Conservation (phyloP, 1,284 basidiomycete genomes). For the Bondarzewia mesenterica region DNA sequence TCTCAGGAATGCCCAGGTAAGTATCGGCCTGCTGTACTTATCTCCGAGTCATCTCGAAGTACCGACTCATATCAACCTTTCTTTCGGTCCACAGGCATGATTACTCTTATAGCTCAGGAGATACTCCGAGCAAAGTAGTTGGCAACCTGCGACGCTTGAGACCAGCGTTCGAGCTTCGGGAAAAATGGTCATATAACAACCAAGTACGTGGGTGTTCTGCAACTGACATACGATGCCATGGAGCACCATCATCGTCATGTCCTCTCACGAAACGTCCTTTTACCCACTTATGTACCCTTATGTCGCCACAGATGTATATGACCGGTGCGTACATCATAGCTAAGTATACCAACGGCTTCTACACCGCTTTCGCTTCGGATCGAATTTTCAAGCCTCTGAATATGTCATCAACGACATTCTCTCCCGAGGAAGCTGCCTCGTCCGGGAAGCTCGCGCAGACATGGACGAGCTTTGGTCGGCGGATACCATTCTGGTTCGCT, state of each 20-base stretch:
- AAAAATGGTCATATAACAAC: slow-evolving; percentile 38
- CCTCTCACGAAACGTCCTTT: neutral
- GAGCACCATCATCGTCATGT: no score
- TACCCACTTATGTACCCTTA: neutral
- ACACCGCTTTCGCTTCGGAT: slow-evolving; percentile 30
- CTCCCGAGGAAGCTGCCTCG: slow-evolving; percentile 26
- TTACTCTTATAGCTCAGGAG: slow-evolving; percentile 1
- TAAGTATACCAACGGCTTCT: slow-evolving; percentile 19
- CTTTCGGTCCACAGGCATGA: no score
- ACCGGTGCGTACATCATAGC: neutral
- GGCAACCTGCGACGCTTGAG: slow-evolving; percentile 28
- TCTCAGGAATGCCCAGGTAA: slow-evolving; percentile 14
- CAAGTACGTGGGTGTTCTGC: no score
- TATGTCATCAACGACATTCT: slow-evolving; percentile 38
- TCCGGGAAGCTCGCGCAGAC: slow-evolving; percentile 27
- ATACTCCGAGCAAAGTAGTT: slow-evolving; percentile 15
- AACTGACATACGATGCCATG: slow-evolving; percentile 16
- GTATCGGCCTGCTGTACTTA: neutral
- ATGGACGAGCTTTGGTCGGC: slow-evolving; percentile 14
- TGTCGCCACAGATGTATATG: slow-evolving; percentile 2
- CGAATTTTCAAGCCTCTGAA: slow-evolving; percentile 34
- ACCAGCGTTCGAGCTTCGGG: slow-evolving; percentile 31
- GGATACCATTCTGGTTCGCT: slow-evolving; percentile 17
- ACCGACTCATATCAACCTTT: neutral
- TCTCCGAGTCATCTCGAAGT: neutral